Base-by-base conservation (phyloP, 345 rosid genomes). In the Gossypioides kirkii region DNA sequence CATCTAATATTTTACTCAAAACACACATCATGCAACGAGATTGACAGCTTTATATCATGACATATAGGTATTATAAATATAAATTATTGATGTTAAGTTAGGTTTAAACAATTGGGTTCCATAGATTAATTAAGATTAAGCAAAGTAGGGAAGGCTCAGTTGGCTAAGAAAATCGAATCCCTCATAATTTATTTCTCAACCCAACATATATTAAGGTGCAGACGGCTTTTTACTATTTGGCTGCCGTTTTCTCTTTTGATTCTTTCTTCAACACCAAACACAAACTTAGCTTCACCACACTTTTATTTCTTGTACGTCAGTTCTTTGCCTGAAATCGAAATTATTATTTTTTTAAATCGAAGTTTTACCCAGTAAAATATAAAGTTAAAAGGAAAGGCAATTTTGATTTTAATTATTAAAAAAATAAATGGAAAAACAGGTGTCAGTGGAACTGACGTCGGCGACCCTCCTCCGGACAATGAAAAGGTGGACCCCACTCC, bases 111-210 rank as follows among this genome's bases (percentile, higher is more conserved):
- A 66, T 14, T 58, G 16, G 38, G 36, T 66, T 67, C 10, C 62
- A 26, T 11, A 47, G 20, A 67, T 67, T 67, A 67, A 10, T 67
- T 25, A 47, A 25, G 71, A 4, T 67, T 67, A 47, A 25, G 14
- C 22, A 47, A 67, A 25, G 71, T 26, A 47, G 71, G 58, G 56
- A 67, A 47, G 56, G 47, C n/a, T 67, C 55, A 67, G 23, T 67
- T 67, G 58, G 42, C 56, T 59, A 59, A 25, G 49, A 55, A 25
- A 59, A 25, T 38, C n/a, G 17, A 59, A 25, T 22, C 41, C 36
- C 38, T 13, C 6, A 25, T 59, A 17, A 55, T 55, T 59, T 25
- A 59, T 25, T 59, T 59, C 3, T 23, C n/a, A 59, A 25, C n/a
- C n/a, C n/a, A n/a, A n/a, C n/a, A n/a, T n/a, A n/a, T 56, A 56